phyloP scores from a whole-genome alignment of 148 eudicot genomes.

The Cornus controversa region DNA sequence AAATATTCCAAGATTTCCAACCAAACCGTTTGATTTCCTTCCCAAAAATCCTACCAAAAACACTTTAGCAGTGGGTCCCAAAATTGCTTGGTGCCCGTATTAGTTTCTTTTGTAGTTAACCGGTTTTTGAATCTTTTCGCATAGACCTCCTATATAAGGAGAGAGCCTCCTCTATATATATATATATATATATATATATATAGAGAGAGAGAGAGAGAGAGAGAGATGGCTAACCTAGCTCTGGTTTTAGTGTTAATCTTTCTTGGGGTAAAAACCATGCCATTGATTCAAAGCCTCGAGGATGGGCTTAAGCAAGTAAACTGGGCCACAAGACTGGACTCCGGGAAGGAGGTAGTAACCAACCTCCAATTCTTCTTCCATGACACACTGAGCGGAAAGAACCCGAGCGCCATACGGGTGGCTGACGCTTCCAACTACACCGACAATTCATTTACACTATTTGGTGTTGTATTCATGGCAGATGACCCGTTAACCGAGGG shows the following conservation, averaged over 20 bases:
- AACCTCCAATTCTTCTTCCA: slow-evolving; percentile 63
- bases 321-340: slow-evolving; percentile 37
- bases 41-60: too few relatives aligned
- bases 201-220: too few relatives aligned
- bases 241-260: too few relatives aligned
- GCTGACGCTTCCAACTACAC: slow-evolving; percentile 31
- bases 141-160: neutral
- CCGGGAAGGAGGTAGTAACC: slow-evolving; percentile 24
- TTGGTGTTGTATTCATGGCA: slow-evolving; percentile 42
- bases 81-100: neutral
- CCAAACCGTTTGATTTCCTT: too few relatives aligned
- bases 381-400: slow-evolving; percentile 39
- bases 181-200: too few relatives aligned
- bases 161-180: neutral
- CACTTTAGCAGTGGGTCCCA: neutral
- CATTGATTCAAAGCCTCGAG: slow-evolving; percentile 12
- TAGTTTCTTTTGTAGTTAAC: neutral
- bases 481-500: slow-evolving; percentile 57
- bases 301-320: slow-evolving; percentile 1
- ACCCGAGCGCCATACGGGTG: slow-evolving; percentile 30
- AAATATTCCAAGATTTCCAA: too few relatives aligned
- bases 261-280: too few relatives aligned
- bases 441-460: slow-evolving; percentile 16
- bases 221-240: too few relatives aligned
- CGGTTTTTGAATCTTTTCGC: neutral